Conservation (phyloP, 2,329 filamentous ascomycete genomes). For the Alternaria viburni region DNA sequence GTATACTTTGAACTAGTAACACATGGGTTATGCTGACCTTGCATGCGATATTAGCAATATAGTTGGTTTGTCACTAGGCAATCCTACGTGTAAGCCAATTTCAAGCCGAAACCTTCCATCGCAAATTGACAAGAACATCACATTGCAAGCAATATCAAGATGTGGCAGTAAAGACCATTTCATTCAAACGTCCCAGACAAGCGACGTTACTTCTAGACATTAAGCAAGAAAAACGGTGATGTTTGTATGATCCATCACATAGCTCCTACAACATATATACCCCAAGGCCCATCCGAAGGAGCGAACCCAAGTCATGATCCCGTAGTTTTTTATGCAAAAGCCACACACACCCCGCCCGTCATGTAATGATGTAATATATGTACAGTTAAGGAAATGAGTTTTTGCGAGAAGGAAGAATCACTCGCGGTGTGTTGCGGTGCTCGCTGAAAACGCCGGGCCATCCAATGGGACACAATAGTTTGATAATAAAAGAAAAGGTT, state of each 20-base stretch:
- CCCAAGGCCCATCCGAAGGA: no score
- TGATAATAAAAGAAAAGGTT: not conserved
- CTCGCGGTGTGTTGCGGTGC: slow-evolving; percentile 1
- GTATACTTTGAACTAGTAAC: not conserved
- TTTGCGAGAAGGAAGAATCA: not conserved
- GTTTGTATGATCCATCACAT: slow-evolving; percentile 3
- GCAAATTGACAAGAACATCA: not conserved
- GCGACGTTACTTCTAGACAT: slow-evolving; percentile 6
- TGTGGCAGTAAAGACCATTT: not conserved
- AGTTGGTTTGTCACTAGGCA: not conserved
- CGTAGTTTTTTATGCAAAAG: not conserved
- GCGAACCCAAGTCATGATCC: slow-evolving; percentile 24
- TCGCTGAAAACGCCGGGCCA: slow-evolving; percentile 4
- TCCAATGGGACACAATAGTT: slow-evolving; percentile 4
- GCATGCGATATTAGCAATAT: not conserved
- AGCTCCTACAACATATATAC: slow-evolving; percentile 2
- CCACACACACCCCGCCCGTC: slow-evolving; percentile 5
- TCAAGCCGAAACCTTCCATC: not conserved
- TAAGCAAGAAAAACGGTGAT: slow-evolving; percentile 9
- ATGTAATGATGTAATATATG: slow-evolving; percentile 14
- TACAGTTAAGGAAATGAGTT: slow-evolving; percentile 15
- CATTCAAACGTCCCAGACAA: not conserved
- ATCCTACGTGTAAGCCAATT: not conserved
- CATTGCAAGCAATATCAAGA: not conserved
- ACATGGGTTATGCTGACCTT: not conserved